A percentile compares a stretch with the other conserved stretches of the same genome.
Evolutionary conservation across 2,329 filamentous ascomycete genomes (phyloP).

Genomic region (Talaromyces sp.): DNA sequence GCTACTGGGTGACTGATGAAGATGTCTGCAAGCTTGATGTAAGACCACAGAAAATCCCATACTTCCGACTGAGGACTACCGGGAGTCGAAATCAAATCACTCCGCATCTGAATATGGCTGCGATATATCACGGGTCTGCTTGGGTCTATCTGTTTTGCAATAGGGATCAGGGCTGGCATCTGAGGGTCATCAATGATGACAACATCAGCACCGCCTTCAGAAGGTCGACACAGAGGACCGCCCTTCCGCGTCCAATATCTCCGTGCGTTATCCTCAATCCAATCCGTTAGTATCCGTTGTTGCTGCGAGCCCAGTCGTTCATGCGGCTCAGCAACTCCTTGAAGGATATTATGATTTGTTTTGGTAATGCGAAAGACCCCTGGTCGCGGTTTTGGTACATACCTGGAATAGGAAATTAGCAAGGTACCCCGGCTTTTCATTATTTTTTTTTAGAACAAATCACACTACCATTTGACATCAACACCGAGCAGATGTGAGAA

Average conservation of each 20-base stretch:
- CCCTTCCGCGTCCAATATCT: conserved; percentile 70
- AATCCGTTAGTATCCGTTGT: neutral
- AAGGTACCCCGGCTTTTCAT: neutral
- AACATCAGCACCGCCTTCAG: conserved; percentile 71
- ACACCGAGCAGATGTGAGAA: neutral
- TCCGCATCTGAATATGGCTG: neutral
- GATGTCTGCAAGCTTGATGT: conserved; percentile 68
- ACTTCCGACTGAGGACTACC: conserved; percentile 69
- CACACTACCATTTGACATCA: neutral
- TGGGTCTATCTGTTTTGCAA: conserved; percentile 58
- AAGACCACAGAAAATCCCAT: conserved; percentile 73
- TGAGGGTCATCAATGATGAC: conserved; percentile 80
- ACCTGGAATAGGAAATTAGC: neutral
- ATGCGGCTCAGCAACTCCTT: neutral
- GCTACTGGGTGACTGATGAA: conserved; percentile 81
- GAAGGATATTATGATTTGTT: neutral
- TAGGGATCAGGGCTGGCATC: conserved; percentile 74
- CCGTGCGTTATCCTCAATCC: conserved; percentile 30
- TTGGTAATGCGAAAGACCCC: neutral
- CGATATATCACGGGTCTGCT: neutral
- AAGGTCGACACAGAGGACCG: conserved; percentile 64
- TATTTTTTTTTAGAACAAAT: no score
- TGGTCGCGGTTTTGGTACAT: neutral
- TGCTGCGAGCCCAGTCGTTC: conserved; percentile 49
- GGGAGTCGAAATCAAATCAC: conserved; percentile 36